Evolutionary conservation across 1,139 yeast genomes (phyloP), one percentile per base, ranked within the genome.

Genomic region (Blastobotrys persicus): DNA sequence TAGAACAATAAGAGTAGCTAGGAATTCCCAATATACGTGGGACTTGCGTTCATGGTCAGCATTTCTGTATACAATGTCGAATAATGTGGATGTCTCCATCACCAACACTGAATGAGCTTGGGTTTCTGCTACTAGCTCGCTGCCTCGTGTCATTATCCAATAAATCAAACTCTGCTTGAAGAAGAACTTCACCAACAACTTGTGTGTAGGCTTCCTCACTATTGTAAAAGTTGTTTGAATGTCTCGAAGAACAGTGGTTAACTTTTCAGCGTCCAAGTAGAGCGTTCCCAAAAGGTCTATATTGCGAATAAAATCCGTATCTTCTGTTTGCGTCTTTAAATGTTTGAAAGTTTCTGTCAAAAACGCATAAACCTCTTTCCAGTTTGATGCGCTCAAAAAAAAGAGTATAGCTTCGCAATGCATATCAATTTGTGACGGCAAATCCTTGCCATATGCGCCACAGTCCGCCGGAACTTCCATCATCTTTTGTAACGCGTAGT

Each of bases 111-210:
- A 47, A 13, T 52, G 54, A 63, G 11, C 71, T 63, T 16, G 72
- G 63, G 45, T 59, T 50, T 46, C 51, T 18, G 37, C 33, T 4
- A 55, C 69, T 47, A 59, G 76, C 56, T 81, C 85, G 12, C 65
- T 63, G 0, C 88, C 81, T 57, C 84, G 71, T n/a, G 83, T 72
- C 46, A 76, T 69, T 16, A 78, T 69, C 79, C 87, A 86, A 52
- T 75, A 74, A 55, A 75, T 72, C 9, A 83, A 63, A 42, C 79
- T 69, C 47, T 72, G 72, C 20, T 81, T 67, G 51, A 78, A 71
- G 57, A 78, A 83, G 17, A 75, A 72, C 32, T 81, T 68, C 2
- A 81, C 63, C 12, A 79, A 68, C 57, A 77, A 78, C 53, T 75
- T 77, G 12, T 37, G 41, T 6, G 6, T 37, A 11, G 41, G 41